Base-by-base conservation (phyloP, 768 basidiomycete genomes). In the Lactifluus volemus region DNA sequence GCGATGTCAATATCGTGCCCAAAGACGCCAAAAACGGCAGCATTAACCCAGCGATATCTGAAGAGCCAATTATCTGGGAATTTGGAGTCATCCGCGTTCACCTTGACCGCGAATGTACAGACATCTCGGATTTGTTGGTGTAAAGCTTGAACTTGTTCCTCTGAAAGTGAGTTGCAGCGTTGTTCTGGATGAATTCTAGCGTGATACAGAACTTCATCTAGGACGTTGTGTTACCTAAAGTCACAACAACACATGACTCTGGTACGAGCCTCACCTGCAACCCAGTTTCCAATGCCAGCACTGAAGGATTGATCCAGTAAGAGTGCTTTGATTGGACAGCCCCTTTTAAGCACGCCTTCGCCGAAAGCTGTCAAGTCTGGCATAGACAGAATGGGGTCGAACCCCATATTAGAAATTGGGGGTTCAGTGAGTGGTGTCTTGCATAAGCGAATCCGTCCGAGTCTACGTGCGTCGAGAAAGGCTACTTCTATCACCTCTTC, bases 261-360 rank as follows among this genome's bases (percentile, higher is more conserved):
- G 9, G 7, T 11, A 10, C 14, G 21, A 14, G 12, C n/a, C 12
- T 55, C 14, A 83, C 86, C 87, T 67, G 89, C 88, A 19, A 91
- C 81, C 85, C 88, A 91, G 69, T 91, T 92, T 4, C 89, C 86
- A 10, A 92, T 81, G 1, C 89, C 89, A 11, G 88, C 88, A 63
- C 81, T 86, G 73, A 91, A 90, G 0, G 84, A 81, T 69, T 91
- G 88, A 70, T 91, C 84, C 45, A 90, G 77, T 14, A 91, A 75
- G n/a, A 92, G 75, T 1, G 85, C 83, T 67, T 90, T 91, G 58
- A 88, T 78, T 4, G 88, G 83, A 58, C 84, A 85, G 4, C 78
- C 73, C 56, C 85, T 79, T 65, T 79, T 85, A 25, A 70, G 69
- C 32, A 88, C 75, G 17, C 75, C 63, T 0, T 68, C 56, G 49